Percentiles rank a stretch among this genome's conserved stretches.
These are phyloP conservation scores for Pseudonitzschia delicatissima DNA, from an alignment of 108 stramenopile species.

Conservation along the genomic window DNA sequence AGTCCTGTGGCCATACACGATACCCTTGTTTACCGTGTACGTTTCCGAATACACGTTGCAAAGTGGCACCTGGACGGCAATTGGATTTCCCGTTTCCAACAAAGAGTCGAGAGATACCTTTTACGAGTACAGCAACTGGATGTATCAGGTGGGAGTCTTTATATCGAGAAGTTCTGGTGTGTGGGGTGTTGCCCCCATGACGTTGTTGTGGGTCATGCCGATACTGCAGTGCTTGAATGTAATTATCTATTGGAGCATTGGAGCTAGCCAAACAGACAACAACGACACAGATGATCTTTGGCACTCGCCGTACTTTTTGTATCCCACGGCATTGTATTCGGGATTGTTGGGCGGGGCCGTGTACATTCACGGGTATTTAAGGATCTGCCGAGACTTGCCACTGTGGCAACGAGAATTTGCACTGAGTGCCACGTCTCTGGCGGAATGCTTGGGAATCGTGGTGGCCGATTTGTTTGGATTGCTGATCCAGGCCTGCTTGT, in stretches of 20 bases:
- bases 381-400: constrained; percentile 60
- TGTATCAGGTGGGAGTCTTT: constrained; percentile 82
- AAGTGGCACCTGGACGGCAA: constrained; percentile 73
- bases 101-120: constrained; percentile 48
- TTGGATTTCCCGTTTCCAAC: constrained; percentile 69
- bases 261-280: not conserved
- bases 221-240: constrained; percentile 59
- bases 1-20: constrained; percentile 64
- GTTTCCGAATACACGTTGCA: constrained; percentile 67
- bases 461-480: constrained; percentile 65
- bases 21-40: constrained; percentile 78
- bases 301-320: constrained; percentile 23
- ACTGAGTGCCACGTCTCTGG: constrained; percentile 59
- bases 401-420: constrained; percentile 63
- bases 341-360: constrained; percentile 80
- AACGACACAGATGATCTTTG: not conserved
- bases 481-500: constrained; percentile 76
- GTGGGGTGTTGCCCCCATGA: constrained; percentile 41
- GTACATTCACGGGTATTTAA: constrained; percentile 71
- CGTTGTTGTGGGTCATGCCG: constrained; percentile 71
- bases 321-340: constrained; percentile 47
- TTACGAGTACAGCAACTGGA: constrained; percentile 72
- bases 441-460: constrained; percentile 64
- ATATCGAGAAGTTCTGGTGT: constrained; percentile 63
- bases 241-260: constrained; percentile 48